phyloP scores from a whole-genome alignment of 208 protist genomes.

The Phytomonas francai region DNA sequence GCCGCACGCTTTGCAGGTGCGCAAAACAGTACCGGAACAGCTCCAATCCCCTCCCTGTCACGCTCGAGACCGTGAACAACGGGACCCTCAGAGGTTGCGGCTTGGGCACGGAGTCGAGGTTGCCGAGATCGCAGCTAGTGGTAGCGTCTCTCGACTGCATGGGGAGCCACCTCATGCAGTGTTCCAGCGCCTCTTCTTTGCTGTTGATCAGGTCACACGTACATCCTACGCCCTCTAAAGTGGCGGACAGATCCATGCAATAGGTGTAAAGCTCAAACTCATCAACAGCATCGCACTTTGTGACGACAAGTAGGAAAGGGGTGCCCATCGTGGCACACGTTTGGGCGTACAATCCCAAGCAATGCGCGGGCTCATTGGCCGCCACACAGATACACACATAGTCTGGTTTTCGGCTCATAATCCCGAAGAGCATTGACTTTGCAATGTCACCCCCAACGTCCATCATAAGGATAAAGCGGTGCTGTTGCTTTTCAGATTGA shows the following conservation, averaged over 20 bases:
- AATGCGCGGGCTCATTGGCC: conserved; percentile 24
- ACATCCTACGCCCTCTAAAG: conserved; percentile 33
- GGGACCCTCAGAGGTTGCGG: conserved; percentile 32
- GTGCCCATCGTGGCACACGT: conserved; percentile 90
- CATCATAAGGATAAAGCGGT: conserved; percentile 44
- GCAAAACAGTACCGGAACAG: conserved; percentile 41
- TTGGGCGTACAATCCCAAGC: conserved; percentile 72
- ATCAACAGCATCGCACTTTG: conserved; percentile 90
- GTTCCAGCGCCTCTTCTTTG: conserved; percentile 17
- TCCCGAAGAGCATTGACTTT: conserved; percentile 83
- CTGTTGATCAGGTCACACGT: conserved; percentile 29
- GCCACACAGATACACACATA: conserved; percentile 79
- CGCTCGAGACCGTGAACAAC: conserved; percentile 58
- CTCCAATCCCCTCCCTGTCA: conserved; percentile 41
- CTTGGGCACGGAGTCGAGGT: conserved; percentile 20
- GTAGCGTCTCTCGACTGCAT: conserved; percentile 1
- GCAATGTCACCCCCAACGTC: conserved; percentile 75
- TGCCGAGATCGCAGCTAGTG: too few relatives aligned
- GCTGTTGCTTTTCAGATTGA: conserved; percentile 1
- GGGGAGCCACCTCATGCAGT: conserved; percentile 16
- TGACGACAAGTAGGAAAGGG: conserved; percentile 90
- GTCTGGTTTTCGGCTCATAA: conserved; percentile 90
- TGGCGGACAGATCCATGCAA: conserved; percentile 67
- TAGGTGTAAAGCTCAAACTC: conserved; percentile 91
- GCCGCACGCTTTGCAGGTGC: conserved; percentile 18